Percentiles rank a stretch among this genome's conserved stretches.
These are phyloP conservation scores for Lasiosphaeria miniovina DNA, from an alignment of 495 filamentous ascomycete genomes.

Conservation along the genomic window DNA sequence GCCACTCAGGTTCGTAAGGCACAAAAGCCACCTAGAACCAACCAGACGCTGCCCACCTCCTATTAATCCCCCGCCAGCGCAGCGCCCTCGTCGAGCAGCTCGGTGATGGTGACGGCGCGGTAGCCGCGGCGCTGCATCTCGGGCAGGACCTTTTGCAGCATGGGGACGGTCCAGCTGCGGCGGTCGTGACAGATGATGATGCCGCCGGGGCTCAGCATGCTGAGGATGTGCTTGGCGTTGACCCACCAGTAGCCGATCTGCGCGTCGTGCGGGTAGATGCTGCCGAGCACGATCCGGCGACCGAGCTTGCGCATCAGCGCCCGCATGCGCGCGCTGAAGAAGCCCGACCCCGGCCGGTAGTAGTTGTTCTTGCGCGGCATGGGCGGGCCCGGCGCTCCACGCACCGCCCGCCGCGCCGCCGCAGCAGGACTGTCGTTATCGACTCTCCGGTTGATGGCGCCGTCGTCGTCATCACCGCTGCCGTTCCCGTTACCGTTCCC, in stretches of 20 bases:
- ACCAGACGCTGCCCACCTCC: slow-evolving; percentile 24
- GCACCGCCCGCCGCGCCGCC: too few relatives aligned
- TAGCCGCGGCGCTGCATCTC: slow-evolving; percentile 67
- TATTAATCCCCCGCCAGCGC: background rate
- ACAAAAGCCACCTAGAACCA: too few relatives aligned
- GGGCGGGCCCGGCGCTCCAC: background rate
- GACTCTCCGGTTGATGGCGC: too few relatives aligned
- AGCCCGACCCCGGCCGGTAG: slow-evolving; percentile 78
- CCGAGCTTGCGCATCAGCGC: slow-evolving; percentile 51
- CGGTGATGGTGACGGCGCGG: slow-evolving; percentile 62
- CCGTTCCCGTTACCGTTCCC: too few relatives aligned
- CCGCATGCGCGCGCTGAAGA: slow-evolving; percentile 69
- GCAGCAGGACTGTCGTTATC: too few relatives aligned
- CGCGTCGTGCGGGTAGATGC: slow-evolving; percentile 83
- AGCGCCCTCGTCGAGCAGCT: slow-evolving; percentile 45
- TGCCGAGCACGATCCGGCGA: slow-evolving; percentile 69
- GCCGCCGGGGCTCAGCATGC: slow-evolving; percentile 70
- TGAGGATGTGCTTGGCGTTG: slow-evolving; percentile 77
- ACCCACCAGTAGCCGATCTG: slow-evolving; percentile 64
- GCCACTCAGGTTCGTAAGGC: too few relatives aligned
- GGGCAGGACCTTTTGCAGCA: slow-evolving; percentile 68
- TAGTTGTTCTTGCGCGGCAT: slow-evolving; percentile 39
- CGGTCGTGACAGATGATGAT: slow-evolving; percentile 83
- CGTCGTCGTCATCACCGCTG: too few relatives aligned
- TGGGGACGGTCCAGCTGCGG: slow-evolving; percentile 71